These are phyloP conservation scores for Biscogniauxia marginata DNA, from an alignment of 2,329 filamentous ascomycete species.

Conservation along the genomic window DNA sequence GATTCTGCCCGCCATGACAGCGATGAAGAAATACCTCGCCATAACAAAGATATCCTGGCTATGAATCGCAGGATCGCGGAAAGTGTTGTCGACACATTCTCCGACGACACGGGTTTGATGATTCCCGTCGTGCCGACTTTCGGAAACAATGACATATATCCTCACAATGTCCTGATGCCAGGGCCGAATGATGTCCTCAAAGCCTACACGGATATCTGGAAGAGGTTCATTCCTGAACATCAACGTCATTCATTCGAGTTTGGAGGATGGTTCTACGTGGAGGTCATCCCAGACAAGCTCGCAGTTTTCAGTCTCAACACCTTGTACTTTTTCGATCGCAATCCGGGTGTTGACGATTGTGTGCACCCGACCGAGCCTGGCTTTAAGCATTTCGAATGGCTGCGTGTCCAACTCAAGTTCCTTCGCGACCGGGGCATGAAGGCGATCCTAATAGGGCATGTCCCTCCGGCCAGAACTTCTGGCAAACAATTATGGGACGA, in stretches of 20 bases:
- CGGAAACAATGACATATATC: constrained; percentile 96
- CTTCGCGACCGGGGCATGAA: constrained; percentile 85
- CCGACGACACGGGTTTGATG: constrained; percentile 56
- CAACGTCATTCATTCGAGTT: constrained; percentile 88
- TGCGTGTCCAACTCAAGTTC: constrained; percentile 82
- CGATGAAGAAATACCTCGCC: constrained; percentile 77
- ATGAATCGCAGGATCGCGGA: constrained; percentile 74
- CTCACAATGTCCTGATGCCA: constrained; percentile 86
- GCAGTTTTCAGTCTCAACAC: constrained; percentile 95
- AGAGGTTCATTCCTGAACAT: constrained; percentile 82
- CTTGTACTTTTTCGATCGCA: constrained; percentile 92
- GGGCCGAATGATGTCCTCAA: constrained; percentile 88
- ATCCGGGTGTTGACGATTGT: constrained; percentile 92
- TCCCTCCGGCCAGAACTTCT: constrained; percentile 82
- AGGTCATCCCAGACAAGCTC: constrained; percentile 82
- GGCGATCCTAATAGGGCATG: constrained; percentile 90
- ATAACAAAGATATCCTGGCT: constrained; percentile 69
- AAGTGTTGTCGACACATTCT: constrained; percentile 75
- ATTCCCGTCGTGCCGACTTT: constrained; percentile 87
- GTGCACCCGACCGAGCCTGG: constrained; percentile 76
- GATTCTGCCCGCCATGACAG: constrained; percentile 89
- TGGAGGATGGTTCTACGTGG: constrained; percentile 92
- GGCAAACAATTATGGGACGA: constrained; percentile 92
- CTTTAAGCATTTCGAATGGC: constrained; percentile 94
- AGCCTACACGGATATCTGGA: constrained; percentile 77